phyloP scores from a whole-genome alignment of 83 land plant genomes.

The Diphasiastrum complanatum region DNA sequence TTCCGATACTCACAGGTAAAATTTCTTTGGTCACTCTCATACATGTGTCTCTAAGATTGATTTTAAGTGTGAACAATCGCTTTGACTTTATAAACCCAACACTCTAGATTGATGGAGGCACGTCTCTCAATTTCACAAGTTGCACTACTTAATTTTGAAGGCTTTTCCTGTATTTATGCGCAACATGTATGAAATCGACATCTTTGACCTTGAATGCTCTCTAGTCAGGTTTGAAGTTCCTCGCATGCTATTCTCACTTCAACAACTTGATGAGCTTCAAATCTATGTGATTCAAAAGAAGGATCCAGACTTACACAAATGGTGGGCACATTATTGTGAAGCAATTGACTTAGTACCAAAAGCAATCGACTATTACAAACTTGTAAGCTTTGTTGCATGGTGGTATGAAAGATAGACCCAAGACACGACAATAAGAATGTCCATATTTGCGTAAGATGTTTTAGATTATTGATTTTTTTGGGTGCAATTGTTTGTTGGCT shows the following conservation, averaged over 20 bases:
- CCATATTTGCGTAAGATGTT: no score
- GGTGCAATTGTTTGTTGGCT: no score
- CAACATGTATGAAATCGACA: not conserved
- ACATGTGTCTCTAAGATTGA: not conserved
- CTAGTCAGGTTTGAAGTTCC: slow-evolving; percentile 43
- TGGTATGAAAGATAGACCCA: no score
- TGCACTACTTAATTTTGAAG: no score
- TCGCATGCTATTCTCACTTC: slow-evolving; percentile 31
- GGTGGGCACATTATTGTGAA: slow-evolving; percentile 47
- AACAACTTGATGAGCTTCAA: slow-evolving; percentile 31
- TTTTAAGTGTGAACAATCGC: not conserved
- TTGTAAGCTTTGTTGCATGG: slow-evolving; percentile 29
- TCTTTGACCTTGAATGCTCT: not conserved
- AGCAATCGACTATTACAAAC: slow-evolving; percentile 35
- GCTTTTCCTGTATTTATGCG: not conserved
- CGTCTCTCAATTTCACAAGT: no score
- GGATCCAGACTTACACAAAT: slow-evolving; percentile 27
- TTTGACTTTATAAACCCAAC: not conserved
- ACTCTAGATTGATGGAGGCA: no score
- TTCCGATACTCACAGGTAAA: slow-evolving; percentile 34
- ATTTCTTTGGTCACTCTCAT: not conserved
- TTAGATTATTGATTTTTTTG: no score
- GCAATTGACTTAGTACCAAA: slow-evolving; percentile 29
- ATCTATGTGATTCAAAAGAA: slow-evolving; percentile 25
- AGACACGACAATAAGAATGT: no score